These are phyloP conservation scores for Quercus robur DNA, from an alignment of 306 rosid genomes.

Conservation along the genomic window DNA sequence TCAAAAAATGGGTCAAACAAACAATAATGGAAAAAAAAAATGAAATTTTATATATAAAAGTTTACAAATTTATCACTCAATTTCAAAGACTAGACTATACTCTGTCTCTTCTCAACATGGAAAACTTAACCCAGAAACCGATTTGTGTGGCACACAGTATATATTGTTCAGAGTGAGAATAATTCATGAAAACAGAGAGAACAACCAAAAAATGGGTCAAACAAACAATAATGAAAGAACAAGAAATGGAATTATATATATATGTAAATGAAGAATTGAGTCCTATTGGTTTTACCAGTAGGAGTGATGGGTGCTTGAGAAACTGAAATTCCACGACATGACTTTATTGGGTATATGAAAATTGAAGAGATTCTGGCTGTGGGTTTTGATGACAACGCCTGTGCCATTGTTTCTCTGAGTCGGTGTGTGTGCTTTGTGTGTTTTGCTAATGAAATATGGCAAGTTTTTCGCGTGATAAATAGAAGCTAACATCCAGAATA, in stretches of 20 bases:
- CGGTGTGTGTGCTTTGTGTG: no score
- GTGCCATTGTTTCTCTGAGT: background rate
- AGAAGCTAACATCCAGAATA: no score
- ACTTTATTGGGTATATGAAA: conserved; percentile 74
- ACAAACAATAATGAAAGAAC: background rate
- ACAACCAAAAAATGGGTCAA: background rate
- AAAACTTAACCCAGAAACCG: no score
- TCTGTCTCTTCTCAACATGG: no score
- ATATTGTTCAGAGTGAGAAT: no score
- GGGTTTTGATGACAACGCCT: background rate
- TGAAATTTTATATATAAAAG: no score
- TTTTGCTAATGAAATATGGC: no score
- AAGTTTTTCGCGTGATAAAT: no score
- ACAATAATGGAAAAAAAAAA: background rate
- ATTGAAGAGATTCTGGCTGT: conserved; percentile 43
- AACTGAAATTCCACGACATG: conserved; percentile 87
- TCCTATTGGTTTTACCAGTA: conserved; percentile 35
- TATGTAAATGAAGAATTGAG: background rate
- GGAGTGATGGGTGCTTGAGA: conserved; percentile 67
- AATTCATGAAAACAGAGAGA: background rate
- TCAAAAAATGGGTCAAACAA: background rate
- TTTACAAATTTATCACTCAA: no score
- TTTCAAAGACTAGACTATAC: no score
- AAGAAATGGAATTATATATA: no score
- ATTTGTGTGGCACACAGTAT: no score